These are phyloP conservation scores for Flaveria sonorensis DNA, from an alignment of 129 eudicot genomes.

Conservation along the genomic window DNA sequence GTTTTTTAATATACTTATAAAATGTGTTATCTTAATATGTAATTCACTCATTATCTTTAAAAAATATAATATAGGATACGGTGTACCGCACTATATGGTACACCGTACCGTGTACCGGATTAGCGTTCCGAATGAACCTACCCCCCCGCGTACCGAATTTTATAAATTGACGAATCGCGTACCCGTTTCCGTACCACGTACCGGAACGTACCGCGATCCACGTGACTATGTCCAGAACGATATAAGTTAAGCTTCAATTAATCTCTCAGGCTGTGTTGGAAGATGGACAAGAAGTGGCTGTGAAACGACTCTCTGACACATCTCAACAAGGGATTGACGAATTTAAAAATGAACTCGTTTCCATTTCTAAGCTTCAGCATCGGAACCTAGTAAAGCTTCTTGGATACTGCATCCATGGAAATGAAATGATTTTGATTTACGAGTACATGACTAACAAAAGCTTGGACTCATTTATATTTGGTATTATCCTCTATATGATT, in stretches of 20 bases:
- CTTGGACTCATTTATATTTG: slow-evolving; percentile 27
- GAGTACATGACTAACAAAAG: slow-evolving; percentile 30
- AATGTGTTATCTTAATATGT: too few relatives aligned
- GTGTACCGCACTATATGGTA: too few relatives aligned
- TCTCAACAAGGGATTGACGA: slow-evolving; percentile 24
- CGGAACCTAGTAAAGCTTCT: slow-evolving; percentile 32
- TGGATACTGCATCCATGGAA: slow-evolving; percentile 28
- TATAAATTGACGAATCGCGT: too few relatives aligned
- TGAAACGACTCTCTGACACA: slow-evolving; percentile 17
- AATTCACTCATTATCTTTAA: too few relatives aligned
- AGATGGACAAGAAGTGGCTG: slow-evolving; percentile 20
- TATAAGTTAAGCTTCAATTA: not conserved
- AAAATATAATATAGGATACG: too few relatives aligned
- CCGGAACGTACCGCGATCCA: too few relatives aligned
- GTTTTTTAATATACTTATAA: too few relatives aligned
- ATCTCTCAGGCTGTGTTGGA: slow-evolving; percentile 14
- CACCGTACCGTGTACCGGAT: too few relatives aligned
- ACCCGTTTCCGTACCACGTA: too few relatives aligned
- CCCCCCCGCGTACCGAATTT: too few relatives aligned
- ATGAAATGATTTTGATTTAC: slow-evolving; percentile 22
- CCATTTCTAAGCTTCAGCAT: slow-evolving; percentile 28
- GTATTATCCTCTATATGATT: not conserved
- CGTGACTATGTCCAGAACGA: too few relatives aligned
- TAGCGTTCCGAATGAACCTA: too few relatives aligned
- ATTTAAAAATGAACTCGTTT: slow-evolving; percentile 22